Evolutionary conservation across 2,329 filamentous ascomycete genomes (phyloP), one percentile per base, ranked within the genome.

Genomic region (Hypoxylon sp.): DNA sequence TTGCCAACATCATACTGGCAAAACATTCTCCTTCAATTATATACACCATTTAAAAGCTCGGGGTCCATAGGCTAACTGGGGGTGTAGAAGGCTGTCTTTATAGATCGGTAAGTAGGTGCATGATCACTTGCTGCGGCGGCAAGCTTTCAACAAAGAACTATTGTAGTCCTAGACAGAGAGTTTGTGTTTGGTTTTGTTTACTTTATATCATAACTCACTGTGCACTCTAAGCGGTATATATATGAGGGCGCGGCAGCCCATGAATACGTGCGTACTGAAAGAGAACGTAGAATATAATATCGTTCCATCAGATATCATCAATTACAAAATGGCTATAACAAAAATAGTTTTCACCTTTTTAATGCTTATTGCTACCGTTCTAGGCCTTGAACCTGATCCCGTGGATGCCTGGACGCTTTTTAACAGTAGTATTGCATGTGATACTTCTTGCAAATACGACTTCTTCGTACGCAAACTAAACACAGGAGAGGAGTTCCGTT

Each of bases 371-470:
- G 9, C 6, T n/a, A 14, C 25, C 17, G 43, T n/a, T n/a, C 6
- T 38, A 13, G 17, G 43, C 19, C 21, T 50, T 7, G 56, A 38
- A 1, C 11, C 2, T 13, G 13, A 28, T 1, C 50, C 43, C 0
- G 3, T 55, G 6, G 62, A 56, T 32, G 21, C 45, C 3, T 65
- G 63, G 63, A 65, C 63, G 1, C 36, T 65, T 3, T 61, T 52
- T 36, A 65, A 65, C 17, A 65, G 57, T 30, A 52, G 28, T 5
- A 65, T 65, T 17, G 7, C 28, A 9, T 65, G 63, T 28, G 52
- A 46, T 30, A 25, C 17, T 4, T 17, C n/a, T n/a, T 65, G 63
- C 30, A 19, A 58, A 38, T 65, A 65, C 21, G 25, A 52, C 21
- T 49, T 65, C 19, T 32, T 41, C 46, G 38, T 50, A 34, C 19